These are phyloP conservation scores for Retiboletus flavoniger DNA, from an alignment of 1,284 basidiomycete species.

Conservation along the genomic window DNA sequence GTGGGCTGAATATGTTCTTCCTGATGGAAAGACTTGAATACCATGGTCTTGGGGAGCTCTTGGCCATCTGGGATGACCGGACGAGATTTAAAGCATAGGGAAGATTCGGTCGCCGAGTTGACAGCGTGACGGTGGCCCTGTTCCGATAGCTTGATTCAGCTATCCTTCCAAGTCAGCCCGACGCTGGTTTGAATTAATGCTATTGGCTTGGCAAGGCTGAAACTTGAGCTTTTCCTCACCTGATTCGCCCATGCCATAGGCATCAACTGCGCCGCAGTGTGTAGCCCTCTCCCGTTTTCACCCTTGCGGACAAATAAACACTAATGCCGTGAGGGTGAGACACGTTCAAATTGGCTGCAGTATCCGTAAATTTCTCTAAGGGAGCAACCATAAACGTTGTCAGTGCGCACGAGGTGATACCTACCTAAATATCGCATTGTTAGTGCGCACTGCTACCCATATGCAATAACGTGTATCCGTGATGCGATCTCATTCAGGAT, in stretches of 20 bases:
- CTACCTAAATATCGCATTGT: too few relatives aligned
- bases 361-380: too few relatives aligned
- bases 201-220: not conserved
- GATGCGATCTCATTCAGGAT: too few relatives aligned
- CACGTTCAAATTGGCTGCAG: too few relatives aligned
- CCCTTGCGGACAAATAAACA: too few relatives aligned
- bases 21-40: not conserved
- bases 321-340: too few relatives aligned
- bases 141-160: not conserved
- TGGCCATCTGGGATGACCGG: not conserved
- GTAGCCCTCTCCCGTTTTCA: not conserved
- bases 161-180: not conserved
- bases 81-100: not conserved
- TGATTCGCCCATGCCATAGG: too few relatives aligned
- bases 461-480: too few relatives aligned
- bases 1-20: conserved; percentile 40
- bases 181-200: not conserved
- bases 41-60: not conserved
- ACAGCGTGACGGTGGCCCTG: not conserved
- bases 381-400: too few relatives aligned
- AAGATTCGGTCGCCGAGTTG: not conserved
- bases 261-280: too few relatives aligned
- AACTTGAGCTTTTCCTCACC: not conserved
- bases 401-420: too few relatives aligned
- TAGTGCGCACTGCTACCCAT: too few relatives aligned